These are phyloP conservation scores for Erythrophleum fordii DNA, from an alignment of 306 rosid genomes.

Conservation along the genomic window DNA sequence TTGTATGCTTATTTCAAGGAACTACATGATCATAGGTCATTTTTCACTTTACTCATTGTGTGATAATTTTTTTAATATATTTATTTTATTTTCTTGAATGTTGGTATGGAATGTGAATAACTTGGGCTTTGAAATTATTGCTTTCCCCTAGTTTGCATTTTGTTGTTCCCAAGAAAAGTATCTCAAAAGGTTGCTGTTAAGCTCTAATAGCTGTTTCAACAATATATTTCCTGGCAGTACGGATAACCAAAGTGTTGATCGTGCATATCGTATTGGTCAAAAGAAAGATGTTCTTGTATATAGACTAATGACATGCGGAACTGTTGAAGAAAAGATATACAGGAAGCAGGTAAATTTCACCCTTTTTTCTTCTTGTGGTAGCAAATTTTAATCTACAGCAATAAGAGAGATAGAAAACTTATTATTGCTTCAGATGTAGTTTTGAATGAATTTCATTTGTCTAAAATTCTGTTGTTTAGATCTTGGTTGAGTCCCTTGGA, in stretches of 20 bases:
- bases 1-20: not conserved
- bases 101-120: not conserved
- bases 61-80: not conserved
- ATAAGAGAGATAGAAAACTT: not conserved
- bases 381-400: not conserved
- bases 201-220: constrained; percentile 5
- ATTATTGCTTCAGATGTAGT: not conserved
- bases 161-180: constrained; percentile 2
- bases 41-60: not conserved
- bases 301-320: constrained; percentile 93
- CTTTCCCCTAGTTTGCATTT: constrained; percentile 13
- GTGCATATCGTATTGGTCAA: constrained; percentile 97
- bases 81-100: not conserved
- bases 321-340: constrained; percentile 97
- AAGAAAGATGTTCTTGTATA: constrained; percentile 87
- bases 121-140: not conserved
- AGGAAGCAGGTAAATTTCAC: constrained; percentile 73
- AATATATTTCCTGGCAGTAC: constrained; percentile 56
- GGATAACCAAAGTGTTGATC: constrained; percentile 96
- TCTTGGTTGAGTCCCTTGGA: constrained; percentile 16
- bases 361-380: constrained; percentile 1
- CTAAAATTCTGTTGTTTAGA: not conserved
- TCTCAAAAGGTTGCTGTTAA: constrained; percentile 19
- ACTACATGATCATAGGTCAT: not conserved
- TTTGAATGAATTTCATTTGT: constrained; percentile 17